Evolutionary conservation across 225 moss, liverwort and hornwort species (phyloP).

Genomic region (Marchantia polymorpha): DNA sequence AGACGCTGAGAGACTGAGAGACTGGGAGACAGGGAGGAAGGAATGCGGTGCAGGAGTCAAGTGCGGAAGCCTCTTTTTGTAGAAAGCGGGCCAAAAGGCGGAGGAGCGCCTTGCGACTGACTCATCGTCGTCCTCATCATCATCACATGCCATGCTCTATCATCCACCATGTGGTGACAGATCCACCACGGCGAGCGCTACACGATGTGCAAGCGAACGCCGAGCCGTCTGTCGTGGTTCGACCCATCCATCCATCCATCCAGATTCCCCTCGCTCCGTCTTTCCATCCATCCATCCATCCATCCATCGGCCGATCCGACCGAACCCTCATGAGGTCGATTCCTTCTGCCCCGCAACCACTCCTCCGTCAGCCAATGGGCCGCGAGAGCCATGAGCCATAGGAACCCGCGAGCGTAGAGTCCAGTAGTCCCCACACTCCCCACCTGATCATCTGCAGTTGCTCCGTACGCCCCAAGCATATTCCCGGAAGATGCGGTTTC

Average conservation of each 20-base stretch:
- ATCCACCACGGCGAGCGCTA: constrained; percentile 3
- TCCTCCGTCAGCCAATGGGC: not conserved
- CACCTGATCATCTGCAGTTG: not conserved
- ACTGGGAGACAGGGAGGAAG: too few relatives aligned
- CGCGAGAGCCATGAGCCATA: not conserved
- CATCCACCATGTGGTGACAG: constrained; percentile 14
- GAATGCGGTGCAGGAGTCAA: constrained; percentile 8
- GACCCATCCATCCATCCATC: not conserved
- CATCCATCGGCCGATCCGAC: not conserved
- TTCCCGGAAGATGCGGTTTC: not conserved
- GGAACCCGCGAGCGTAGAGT: not conserved
- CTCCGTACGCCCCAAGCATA: not conserved
- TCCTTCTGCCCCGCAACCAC: not conserved
- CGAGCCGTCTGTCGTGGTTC: not conserved
- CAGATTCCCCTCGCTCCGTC: not conserved
- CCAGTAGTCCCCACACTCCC: not conserved
- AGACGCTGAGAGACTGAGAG: too few relatives aligned
- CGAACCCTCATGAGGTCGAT: not conserved
- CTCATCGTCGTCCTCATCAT: constrained; percentile 21
- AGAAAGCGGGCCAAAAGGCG: constrained; percentile 13
- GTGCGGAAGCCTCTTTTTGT: constrained; percentile 9
- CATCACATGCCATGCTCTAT: constrained; percentile 8
- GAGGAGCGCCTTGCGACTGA: constrained; percentile 14
- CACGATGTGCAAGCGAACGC: not conserved
- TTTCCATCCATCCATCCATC: not conserved